phyloP scores from a whole-genome alignment of 768 basidiomycete genomes.

The Psilocybe azurescens region DNA sequence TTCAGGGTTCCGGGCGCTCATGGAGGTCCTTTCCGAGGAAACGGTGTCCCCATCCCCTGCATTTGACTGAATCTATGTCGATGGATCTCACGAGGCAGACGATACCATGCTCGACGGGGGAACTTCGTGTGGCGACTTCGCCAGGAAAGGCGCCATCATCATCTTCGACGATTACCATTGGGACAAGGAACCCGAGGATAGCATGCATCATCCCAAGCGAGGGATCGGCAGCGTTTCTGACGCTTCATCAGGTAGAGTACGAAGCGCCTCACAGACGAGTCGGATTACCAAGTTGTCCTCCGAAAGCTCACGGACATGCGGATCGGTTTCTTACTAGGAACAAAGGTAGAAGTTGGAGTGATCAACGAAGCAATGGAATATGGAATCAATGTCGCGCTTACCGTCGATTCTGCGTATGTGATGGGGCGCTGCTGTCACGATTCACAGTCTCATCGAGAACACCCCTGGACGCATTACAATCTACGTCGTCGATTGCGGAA shows the following conservation, averaged over 20 bases:
- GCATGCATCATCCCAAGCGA: constrained; percentile 57
- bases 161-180: constrained; percentile 67
- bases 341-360: background rate
- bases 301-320: constrained; percentile 55
- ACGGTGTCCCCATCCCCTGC: constrained; percentile 39
- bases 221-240: constrained; percentile 62
- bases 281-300: constrained; percentile 57
- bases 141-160: constrained; percentile 52
- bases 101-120: constrained; percentile 67
- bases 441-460: constrained; percentile 43
- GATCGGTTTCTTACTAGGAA: constrained; percentile 48
- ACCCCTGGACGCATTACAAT: constrained; percentile 46
- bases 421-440: constrained; percentile 53
- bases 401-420: constrained; percentile 48
- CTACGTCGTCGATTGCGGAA: constrained; percentile 56
- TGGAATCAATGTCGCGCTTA: constrained; percentile 52
- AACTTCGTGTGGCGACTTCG: constrained; percentile 65
- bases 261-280: constrained; percentile 39
- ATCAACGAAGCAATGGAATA: constrained; percentile 40
- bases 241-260: constrained; percentile 55
- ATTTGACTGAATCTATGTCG: constrained; percentile 65
- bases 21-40: constrained; percentile 52
- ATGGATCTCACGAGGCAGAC: constrained; percentile 63
- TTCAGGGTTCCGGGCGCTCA: constrained; percentile 59
- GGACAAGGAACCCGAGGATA: constrained; percentile 51